Evolutionary conservation across 1,139 yeast genomes (phyloP), one percentile per base, ranked within the genome.

Genomic region (Taphrina sp.): DNA sequence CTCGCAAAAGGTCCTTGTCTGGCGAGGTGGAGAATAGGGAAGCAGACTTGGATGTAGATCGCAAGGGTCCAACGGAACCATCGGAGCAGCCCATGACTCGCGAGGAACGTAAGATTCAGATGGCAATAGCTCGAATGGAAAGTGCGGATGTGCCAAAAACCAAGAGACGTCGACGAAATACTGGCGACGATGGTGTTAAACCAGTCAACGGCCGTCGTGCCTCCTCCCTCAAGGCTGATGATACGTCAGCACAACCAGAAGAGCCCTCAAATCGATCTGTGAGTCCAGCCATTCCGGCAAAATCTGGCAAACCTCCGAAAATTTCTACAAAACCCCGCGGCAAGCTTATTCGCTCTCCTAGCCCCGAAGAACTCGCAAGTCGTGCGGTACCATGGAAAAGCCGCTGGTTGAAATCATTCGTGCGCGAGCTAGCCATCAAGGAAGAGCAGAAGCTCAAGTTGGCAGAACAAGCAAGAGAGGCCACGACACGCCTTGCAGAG

Each of bases 61-160:
- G n/a, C 20, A 23, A 14, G 14, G 34, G n/a, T 16, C 36, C 37
- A 17, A 5, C 31, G 28, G 45, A 34, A 4, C 16, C 20, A 23
- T n/a, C 36, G 5, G 53, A 47, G 16, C 22, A 16, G 10, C 54
- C 54, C 3, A 29, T 49, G 46, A 38, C 54, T 14, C 38, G 54
- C 5, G 54, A 49, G 29, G 54, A 49, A 35, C 46, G 54, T 33
- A 49, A 49, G 19, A 49, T 49, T 10, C 54, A 49, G 33, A 49
- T 49, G 54, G 54, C 54, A 17, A 49, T 49, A 16, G 54, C 54
- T 16, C 29, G 54, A n/a, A 49, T 49, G 54, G 54, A 49, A 23
- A 41, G 39, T 19, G 37, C 54, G 19, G 54, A 49, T 49, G 46
- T 39, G 3, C 54, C 44, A 10, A 49, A 33, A 33, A 26, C 46